A percentile compares a stretch with the other conserved stretches of the same genome.
Conservation (phyloP, 192 early-diverging fungal species). For the Lobulomyces angularis region DNA sequence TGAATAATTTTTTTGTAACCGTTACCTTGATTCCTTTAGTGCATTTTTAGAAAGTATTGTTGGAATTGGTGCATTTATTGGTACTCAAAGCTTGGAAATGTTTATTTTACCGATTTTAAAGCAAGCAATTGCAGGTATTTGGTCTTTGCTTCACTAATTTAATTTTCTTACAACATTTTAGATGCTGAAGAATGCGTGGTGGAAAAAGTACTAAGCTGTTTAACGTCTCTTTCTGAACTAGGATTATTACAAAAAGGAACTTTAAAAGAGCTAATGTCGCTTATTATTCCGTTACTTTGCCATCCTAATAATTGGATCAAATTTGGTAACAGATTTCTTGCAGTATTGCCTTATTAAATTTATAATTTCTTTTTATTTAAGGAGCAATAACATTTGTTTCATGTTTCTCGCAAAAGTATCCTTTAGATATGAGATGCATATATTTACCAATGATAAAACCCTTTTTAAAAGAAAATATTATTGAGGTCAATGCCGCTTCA, state of each 20-base stretch:
- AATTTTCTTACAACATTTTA: conserved; percentile 8
- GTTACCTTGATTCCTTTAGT: conserved; percentile 18
- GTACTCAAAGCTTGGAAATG: conserved; percentile 71
- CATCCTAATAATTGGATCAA: conserved; percentile 77
- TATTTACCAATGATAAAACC: conserved; percentile 60
- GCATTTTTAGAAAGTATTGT: conserved; percentile 91
- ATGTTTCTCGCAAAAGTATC: conserved; percentile 43
- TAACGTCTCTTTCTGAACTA: conserved; percentile 64
- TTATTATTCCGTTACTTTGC: conserved; percentile 57
- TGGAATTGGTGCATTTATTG: conserved; percentile 79
- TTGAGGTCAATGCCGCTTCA: conserved; percentile 44
- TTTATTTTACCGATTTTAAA: conserved; percentile 90
- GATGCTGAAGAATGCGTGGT: conserved; percentile 89
- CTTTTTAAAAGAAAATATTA: conserved; percentile 52
- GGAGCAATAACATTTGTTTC: conserved; percentile 60
- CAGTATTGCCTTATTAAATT: conserved; percentile 6
- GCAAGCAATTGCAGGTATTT: conserved; percentile 58
- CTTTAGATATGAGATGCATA: conserved; percentile 62
- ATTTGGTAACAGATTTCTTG: conserved; percentile 33
- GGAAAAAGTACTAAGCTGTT: conserved; percentile 70
- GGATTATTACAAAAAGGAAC: conserved; percentile 65
- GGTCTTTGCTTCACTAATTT: background rate
- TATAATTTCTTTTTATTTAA: conserved; percentile 9
- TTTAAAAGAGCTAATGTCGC: conserved; percentile 59
- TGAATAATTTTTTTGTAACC: background rate